Evolutionary conservation across 2,329 filamentous ascomycete genomes (phyloP).

Genomic region (Monilinia polystroma): DNA sequence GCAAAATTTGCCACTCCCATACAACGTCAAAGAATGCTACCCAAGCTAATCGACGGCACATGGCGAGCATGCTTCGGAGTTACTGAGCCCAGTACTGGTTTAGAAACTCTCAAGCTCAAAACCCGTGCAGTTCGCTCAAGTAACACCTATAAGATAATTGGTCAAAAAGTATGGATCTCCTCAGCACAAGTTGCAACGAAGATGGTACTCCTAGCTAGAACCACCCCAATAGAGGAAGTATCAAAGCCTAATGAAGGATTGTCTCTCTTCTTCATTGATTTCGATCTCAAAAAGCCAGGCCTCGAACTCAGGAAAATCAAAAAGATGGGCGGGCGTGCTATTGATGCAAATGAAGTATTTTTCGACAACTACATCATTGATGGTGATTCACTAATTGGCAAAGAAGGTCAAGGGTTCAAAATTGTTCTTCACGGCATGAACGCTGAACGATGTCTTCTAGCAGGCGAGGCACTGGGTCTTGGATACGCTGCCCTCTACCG

Average conservation of each 20-base stretch:
- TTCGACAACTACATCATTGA: slow-evolving; percentile 76
- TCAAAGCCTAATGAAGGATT: slow-evolving; percentile 71
- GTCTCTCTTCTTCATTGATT: slow-evolving; percentile 77
- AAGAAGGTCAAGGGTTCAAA: slow-evolving; percentile 75
- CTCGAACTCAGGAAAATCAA: slow-evolving; percentile 63
- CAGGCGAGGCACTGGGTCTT: slow-evolving; percentile 76
- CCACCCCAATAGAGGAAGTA: slow-evolving; percentile 65
- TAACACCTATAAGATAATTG: slow-evolving; percentile 63
- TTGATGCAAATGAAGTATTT: slow-evolving; percentile 86
- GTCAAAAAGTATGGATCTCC: slow-evolving; percentile 89
- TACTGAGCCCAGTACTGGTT: slow-evolving; percentile 77
- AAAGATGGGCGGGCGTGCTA: slow-evolving; percentile 81
- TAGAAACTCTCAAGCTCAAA: slow-evolving; percentile 71
- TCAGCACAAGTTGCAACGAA: slow-evolving; percentile 78
- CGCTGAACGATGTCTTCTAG: slow-evolving; percentile 71
- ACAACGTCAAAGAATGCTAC: slow-evolving; percentile 64
- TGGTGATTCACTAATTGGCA: slow-evolving; percentile 63
- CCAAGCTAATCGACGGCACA: slow-evolving; percentile 68
- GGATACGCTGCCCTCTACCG: slow-evolving; percentile 69
- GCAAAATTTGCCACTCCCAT: slow-evolving; percentile 68
- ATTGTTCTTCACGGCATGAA: slow-evolving; percentile 80
- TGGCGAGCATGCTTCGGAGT: slow-evolving; percentile 79
- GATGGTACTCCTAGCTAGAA: slow-evolving; percentile 81
- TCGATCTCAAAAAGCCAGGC: slow-evolving; percentile 59
- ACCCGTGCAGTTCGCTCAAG: slow-evolving; percentile 63